phyloP scores from a whole-genome alignment of 495 filamentous ascomycete species.

The Tuber borchii region DNA sequence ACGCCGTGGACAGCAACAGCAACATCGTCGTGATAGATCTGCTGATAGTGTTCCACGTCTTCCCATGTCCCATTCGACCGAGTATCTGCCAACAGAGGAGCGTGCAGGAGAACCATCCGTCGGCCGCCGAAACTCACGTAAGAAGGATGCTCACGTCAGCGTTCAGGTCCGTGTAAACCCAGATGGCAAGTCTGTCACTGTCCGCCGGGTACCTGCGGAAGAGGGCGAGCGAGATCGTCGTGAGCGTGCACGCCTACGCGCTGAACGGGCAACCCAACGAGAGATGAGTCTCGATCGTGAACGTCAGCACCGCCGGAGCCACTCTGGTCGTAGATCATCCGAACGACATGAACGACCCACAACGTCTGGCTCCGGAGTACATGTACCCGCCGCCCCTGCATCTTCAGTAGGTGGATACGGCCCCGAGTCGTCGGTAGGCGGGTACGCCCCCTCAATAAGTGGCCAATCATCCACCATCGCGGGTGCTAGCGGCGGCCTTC shows the following conservation, averaged over 20 bases:
- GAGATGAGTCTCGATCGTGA: slow-evolving; percentile 37
- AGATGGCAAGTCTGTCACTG: slow-evolving; percentile 40
- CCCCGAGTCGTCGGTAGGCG: not conserved
- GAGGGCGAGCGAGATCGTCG: slow-evolving; percentile 38
- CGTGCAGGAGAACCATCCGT: slow-evolving; percentile 29
- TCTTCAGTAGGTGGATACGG: slow-evolving; percentile 11
- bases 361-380: slow-evolving; percentile 9
- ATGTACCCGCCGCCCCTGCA: slow-evolving; percentile 8
- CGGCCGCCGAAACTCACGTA: slow-evolving; percentile 26
- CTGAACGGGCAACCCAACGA: slow-evolving; percentile 32
- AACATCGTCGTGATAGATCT: slow-evolving; percentile 36
- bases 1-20: slow-evolving; percentile 14
- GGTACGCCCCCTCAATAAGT: slow-evolving; percentile 10
- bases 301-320: slow-evolving; percentile 28
- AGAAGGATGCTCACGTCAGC: slow-evolving; percentile 35
- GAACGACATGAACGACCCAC: slow-evolving; percentile 21
- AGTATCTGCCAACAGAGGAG: slow-evolving; percentile 30
- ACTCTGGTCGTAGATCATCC: slow-evolving; percentile 18
- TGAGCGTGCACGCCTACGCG: slow-evolving; percentile 31
- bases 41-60: slow-evolving; percentile 29
- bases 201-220: slow-evolving; percentile 36
- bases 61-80: slow-evolving; percentile 32
- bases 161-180: slow-evolving; percentile 41
- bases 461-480: slow-evolving; percentile 35
- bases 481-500: slow-evolving; percentile 34